Percentiles rank a stretch among this genome's conserved stretches.
These are phyloP conservation scores for Boletus huronensis DNA, from an alignment of 768 basidiomycete species.

Conservation along the genomic window DNA sequence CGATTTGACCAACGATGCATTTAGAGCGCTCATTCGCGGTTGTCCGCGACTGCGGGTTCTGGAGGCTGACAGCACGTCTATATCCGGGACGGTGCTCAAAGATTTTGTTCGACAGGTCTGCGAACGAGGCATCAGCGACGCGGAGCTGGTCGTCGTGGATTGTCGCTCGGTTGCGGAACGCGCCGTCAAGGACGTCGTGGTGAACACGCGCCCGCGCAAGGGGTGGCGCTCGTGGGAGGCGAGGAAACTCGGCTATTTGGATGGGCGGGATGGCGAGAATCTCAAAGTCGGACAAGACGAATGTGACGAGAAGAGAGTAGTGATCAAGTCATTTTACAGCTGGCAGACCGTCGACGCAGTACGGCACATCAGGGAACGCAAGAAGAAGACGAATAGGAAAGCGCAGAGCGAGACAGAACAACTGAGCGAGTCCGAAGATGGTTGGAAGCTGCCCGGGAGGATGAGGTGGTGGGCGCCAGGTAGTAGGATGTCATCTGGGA, in stretches of 20 bases:
- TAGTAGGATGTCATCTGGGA: slow-evolving; percentile 46
- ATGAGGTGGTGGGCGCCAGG: slow-evolving; percentile 41
- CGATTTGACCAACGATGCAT: slow-evolving; percentile 60
- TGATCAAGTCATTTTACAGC: slow-evolving; percentile 80
- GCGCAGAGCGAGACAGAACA: slow-evolving; percentile 34
- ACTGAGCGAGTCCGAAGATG: slow-evolving; percentile 30
- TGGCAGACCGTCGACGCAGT: slow-evolving; percentile 87
- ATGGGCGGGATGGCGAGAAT: slow-evolving; percentile 64
- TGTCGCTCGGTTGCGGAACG: slow-evolving; percentile 68
- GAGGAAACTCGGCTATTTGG: slow-evolving; percentile 64
- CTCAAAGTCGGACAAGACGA: slow-evolving; percentile 75
- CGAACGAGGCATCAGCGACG: slow-evolving; percentile 45
- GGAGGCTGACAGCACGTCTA: slow-evolving; percentile 78
- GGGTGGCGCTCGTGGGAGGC: slow-evolving; percentile 79
- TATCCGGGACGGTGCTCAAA: slow-evolving; percentile 55
- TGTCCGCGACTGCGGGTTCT: slow-evolving; percentile 63
- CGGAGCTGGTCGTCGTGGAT: slow-evolving; percentile 68
- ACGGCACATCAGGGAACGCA: slow-evolving; percentile 57
- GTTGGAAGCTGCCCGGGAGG: slow-evolving; percentile 20
- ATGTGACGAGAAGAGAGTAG: slow-evolving; percentile 68
- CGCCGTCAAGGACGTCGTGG: slow-evolving; percentile 57
- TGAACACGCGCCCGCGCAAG: slow-evolving; percentile 58
- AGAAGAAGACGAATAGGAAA: slow-evolving; percentile 50
- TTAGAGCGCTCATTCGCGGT: slow-evolving; percentile 58
- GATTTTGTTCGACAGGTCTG: slow-evolving; percentile 62